Conservation (phyloP, 225 moss, liverwort and hornwort genomes). For the Lunularia cruciata region DNA sequence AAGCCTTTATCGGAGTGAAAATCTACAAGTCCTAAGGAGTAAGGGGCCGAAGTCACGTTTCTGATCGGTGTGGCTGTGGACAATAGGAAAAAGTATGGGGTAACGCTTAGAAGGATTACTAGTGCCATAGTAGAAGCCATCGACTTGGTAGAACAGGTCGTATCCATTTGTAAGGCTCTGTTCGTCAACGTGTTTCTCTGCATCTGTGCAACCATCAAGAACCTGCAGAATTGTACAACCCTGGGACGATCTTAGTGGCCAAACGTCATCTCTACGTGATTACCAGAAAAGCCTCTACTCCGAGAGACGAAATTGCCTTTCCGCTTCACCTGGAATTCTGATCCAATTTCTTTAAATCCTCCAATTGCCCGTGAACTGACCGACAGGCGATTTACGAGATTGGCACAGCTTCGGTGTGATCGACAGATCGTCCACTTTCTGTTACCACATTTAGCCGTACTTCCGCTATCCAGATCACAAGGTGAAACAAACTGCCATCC, state of each 20-base stretch:
- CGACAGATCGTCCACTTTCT: neutral
- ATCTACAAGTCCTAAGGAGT: slow-evolving; percentile 20
- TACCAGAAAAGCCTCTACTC: neutral
- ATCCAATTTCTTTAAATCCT: neutral
- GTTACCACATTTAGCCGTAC: neutral
- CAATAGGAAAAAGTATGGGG: neutral
- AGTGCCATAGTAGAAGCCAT: slow-evolving; percentile 11
- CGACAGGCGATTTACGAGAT: neutral
- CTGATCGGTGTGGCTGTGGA: slow-evolving; percentile 15
- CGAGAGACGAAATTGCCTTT: neutral
- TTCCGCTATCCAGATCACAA: neutral
- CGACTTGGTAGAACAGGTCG: neutral
- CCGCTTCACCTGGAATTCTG: neutral
- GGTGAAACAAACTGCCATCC: neutral
- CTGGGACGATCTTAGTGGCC: neutral
- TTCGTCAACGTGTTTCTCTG: neutral
- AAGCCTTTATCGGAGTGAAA: slow-evolving; percentile 21
- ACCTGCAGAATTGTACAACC: neutral
- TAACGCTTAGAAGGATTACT: slow-evolving; percentile 11
- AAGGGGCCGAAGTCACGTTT: slow-evolving; percentile 8
- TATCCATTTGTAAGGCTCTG: neutral
- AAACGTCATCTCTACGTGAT: neutral
- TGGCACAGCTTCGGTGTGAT: neutral
- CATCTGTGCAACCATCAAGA: neutral
- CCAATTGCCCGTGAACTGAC: neutral